These are phyloP conservation scores for Daldinia vernicosa DNA, from an alignment of 495 filamentous ascomycete species.

Conservation along the genomic window DNA sequence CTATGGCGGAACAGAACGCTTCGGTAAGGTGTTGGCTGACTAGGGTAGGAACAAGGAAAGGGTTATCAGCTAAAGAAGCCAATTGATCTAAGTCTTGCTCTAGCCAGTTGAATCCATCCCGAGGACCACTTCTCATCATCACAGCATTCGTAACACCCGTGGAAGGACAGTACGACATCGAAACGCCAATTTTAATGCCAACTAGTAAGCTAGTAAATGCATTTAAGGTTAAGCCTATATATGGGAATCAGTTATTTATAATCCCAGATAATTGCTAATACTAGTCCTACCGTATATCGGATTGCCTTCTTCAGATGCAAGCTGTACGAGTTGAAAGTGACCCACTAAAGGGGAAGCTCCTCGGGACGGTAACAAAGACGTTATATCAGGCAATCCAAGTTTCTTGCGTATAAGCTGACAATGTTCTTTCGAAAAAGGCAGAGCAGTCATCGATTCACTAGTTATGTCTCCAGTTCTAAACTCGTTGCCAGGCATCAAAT, in stretches of 20 bases:
- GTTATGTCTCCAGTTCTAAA: background rate
- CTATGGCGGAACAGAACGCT: constrained; percentile 11
- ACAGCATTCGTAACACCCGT: constrained; percentile 7
- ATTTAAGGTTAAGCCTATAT: constrained; percentile 10
- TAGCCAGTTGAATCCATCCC: constrained; percentile 19
- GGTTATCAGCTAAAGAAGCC: constrained; percentile 13
- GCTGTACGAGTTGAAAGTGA: constrained; percentile 4
- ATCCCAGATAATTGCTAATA: background rate
- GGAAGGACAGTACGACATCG: constrained; percentile 20
- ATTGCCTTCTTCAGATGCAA: background rate
- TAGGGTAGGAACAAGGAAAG: constrained; percentile 14
- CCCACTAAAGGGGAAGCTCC: background rate
- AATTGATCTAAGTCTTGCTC: constrained; percentile 14
- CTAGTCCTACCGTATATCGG: constrained; percentile 1
- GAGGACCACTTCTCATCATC: constrained; percentile 6
- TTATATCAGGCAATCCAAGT: background rate
- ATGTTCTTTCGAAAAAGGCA: constrained; percentile 13
- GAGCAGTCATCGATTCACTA: background rate
- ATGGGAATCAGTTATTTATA: background rate
- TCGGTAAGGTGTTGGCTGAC: constrained; percentile 25
- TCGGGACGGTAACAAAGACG: background rate
- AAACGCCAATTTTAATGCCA: constrained; percentile 10
- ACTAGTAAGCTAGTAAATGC: constrained; percentile 22
- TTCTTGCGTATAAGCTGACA: constrained; percentile 3
- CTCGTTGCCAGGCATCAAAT: constrained; percentile 8